Evolutionary conservation across 2,329 filamentous ascomycete genomes (phyloP).

Genomic region (Tolypocladium inflatum): DNA sequence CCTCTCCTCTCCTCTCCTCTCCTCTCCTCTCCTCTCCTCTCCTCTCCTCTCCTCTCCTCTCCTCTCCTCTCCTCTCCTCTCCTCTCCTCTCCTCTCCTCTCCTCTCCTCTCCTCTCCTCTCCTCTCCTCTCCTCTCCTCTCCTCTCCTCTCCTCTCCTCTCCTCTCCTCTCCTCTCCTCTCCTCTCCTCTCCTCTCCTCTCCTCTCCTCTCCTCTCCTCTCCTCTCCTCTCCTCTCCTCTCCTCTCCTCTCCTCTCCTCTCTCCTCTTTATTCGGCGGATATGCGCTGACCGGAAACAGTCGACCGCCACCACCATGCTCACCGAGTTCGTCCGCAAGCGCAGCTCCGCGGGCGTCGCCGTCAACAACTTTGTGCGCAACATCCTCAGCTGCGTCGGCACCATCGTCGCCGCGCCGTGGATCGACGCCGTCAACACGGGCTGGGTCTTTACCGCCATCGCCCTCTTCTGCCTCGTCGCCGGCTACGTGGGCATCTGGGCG

Average conservation of each 20-base stretch:
- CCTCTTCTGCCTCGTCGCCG: slow-evolving; percentile 45
- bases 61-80: background rate
- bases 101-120: too few relatives aligned
- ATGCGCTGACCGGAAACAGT: slow-evolving; percentile 12
- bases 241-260: background rate
- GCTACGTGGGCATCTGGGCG: slow-evolving; percentile 47
- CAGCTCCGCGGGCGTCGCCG: slow-evolving; percentile 63
- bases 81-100: too few relatives aligned
- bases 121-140: too few relatives aligned
- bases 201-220: too few relatives aligned
- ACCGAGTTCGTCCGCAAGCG: slow-evolving; percentile 72
- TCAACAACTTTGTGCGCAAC: slow-evolving; percentile 76
- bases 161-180: background rate
- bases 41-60: too few relatives aligned
- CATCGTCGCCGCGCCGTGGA: slow-evolving; percentile 60
- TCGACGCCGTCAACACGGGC: slow-evolving; percentile 61
- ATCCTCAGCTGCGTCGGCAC: slow-evolving; percentile 66
- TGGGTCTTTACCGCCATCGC: slow-evolving; percentile 60
- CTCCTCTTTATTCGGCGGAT: background rate
- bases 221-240: too few relatives aligned
- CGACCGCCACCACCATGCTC: slow-evolving; percentile 68
- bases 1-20: background rate
- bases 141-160: too few relatives aligned
- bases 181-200: too few relatives aligned
- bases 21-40: too few relatives aligned